Evolutionary conservation across 1,284 basidiomycete genomes (phyloP).

Genomic region (Ceratobasidium sp.): DNA sequence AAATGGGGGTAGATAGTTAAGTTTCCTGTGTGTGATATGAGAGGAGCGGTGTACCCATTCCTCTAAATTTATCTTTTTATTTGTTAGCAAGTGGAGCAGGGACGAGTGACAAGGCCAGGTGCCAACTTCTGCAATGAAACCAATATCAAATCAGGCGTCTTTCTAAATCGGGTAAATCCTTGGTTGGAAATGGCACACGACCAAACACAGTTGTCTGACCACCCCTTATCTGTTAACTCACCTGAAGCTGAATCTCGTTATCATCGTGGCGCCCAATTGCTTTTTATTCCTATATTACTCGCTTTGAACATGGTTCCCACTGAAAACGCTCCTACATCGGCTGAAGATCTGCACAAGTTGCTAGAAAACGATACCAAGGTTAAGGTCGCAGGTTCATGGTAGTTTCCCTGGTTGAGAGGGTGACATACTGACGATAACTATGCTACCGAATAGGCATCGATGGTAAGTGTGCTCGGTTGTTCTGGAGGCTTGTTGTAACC

Average conservation of each 20-base stretch:
- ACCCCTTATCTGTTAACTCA: constrained; percentile 4
- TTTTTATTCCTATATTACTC: not conserved
- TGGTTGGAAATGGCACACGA: constrained; percentile 20
- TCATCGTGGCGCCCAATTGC: not conserved
- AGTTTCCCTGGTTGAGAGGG: not conserved
- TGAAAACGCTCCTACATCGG: constrained; percentile 63
- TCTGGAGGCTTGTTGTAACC: not conserved
- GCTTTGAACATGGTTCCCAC: constrained; percentile 54
- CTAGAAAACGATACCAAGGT: constrained; percentile 81
- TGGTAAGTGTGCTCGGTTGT: constrained; percentile 46
- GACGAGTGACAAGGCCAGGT: not conserved
- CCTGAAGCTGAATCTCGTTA: not conserved
- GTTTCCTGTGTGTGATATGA: not conserved
- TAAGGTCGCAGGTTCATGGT: constrained; percentile 84
- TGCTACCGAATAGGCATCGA: constrained; percentile 52
- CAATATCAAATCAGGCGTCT: constrained; percentile 5
- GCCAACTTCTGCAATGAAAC: not conserved
- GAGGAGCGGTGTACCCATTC: not conserved
- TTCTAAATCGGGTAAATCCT: constrained; percentile 4
- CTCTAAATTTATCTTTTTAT: not conserved
- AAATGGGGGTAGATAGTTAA: not conserved
- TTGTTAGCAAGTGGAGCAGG: not conserved
- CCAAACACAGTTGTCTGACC: constrained; percentile 26
- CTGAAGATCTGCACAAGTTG: constrained; percentile 68
- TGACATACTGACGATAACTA: constrained; percentile 9